Conservation (phyloP, 495 filamentous ascomycete genomes). For the Trichoderma gamsii region DNA sequence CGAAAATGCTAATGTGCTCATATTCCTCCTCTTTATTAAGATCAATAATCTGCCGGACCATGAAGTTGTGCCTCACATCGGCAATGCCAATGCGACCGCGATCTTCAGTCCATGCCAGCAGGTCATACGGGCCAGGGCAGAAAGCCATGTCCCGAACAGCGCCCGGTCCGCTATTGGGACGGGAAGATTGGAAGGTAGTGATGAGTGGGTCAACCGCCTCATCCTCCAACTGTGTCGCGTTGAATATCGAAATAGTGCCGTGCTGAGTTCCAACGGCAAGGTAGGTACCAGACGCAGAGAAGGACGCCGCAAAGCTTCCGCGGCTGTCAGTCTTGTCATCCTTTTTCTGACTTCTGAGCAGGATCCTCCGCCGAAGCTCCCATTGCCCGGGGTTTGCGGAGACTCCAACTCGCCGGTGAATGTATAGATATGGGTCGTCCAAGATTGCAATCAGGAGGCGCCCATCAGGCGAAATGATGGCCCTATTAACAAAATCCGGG, state of each 20-base stretch:
- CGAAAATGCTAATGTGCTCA: slow-evolving; percentile 38
- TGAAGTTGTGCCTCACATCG: slow-evolving; percentile 72
- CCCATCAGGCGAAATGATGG: slow-evolving; percentile 84
- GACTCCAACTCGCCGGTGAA: slow-evolving; percentile 49
- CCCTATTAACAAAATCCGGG: slow-evolving; percentile 81
- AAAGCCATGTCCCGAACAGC: slow-evolving; percentile 90
- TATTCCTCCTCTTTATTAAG: slow-evolving; percentile 56
- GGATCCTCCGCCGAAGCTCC: slow-evolving; percentile 35
- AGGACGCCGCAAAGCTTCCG: slow-evolving; percentile 52
- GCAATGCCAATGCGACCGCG: slow-evolving; percentile 76
- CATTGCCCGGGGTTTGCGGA: slow-evolving; percentile 23
- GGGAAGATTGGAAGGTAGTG: slow-evolving; percentile 49
- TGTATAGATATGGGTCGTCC: slow-evolving; percentile 75
- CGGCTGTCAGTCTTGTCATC: slow-evolving; percentile 42
- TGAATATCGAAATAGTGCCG: slow-evolving; percentile 49
- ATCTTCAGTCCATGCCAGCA: slow-evolving; percentile 90
- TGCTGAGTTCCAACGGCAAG: slow-evolving; percentile 54
- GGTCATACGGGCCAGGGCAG: slow-evolving; percentile 80
- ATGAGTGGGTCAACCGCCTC: slow-evolving; percentile 35
- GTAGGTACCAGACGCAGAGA: slow-evolving; percentile 45
- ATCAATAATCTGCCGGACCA: slow-evolving; percentile 65
- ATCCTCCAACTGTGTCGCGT: slow-evolving; percentile 33
- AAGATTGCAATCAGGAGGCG: slow-evolving; percentile 74
- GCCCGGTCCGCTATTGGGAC: slow-evolving; percentile 55
- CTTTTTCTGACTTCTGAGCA: slow-evolving; percentile 43